Evolutionary conservation across 306 rosid genomes (phyloP).

Genomic region (Argentina anserina): DNA sequence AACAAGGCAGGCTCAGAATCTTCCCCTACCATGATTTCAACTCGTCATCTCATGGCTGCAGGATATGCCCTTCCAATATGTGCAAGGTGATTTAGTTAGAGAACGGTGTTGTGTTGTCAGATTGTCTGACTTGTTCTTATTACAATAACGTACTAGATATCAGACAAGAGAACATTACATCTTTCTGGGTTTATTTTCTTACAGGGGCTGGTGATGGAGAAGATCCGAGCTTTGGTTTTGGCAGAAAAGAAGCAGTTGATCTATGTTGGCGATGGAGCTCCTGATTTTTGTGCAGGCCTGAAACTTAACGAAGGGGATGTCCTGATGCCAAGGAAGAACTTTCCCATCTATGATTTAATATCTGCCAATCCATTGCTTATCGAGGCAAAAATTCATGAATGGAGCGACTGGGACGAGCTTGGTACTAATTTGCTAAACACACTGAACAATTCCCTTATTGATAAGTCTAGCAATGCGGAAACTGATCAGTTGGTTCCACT

Average conservation of each 20-base stretch:
- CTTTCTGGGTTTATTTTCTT: background rate
- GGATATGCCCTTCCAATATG: conserved; percentile 68
- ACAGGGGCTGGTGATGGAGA: conserved; percentile 51
- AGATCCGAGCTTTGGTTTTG: conserved; percentile 32
- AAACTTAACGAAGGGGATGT: conserved; percentile 50
- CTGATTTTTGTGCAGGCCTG: conserved; percentile 62
- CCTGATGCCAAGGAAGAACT: conserved; percentile 57
- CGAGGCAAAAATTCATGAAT: conserved; percentile 48
- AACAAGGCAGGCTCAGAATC: conserved; percentile 50
- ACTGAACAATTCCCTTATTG: background rate
- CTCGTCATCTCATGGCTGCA: conserved; percentile 56
- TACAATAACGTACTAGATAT: background rate
- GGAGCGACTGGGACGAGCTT: conserved; percentile 37
- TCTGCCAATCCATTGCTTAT: conserved; percentile 34
- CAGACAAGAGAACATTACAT: background rate
- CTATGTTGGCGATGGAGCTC: conserved; percentile 66
- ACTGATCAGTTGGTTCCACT: conserved; percentile 8
- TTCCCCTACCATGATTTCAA: conserved; percentile 59
- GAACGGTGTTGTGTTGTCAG: background rate
- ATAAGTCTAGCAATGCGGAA: background rate
- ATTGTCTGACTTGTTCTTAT: background rate
- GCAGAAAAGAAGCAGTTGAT: conserved; percentile 35
- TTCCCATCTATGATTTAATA: conserved; percentile 42
- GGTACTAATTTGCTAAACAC: conserved; percentile 15
- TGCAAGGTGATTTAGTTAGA: conserved; percentile 45